Base-by-base conservation (phyloP, 192 early-diverging fungal genomes). In the Backusella tarrabulga region DNA sequence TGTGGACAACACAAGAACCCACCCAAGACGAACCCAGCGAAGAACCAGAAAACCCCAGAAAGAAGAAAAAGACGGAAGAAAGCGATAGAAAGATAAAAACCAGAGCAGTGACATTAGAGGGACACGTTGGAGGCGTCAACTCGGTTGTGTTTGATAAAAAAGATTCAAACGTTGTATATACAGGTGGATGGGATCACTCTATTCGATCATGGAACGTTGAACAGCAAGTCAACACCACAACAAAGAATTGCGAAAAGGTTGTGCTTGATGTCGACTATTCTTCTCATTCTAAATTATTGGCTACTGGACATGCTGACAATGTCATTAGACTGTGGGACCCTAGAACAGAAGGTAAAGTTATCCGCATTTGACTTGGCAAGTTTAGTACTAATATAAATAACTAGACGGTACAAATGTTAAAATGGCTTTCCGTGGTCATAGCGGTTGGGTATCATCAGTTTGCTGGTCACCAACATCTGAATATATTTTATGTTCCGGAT, bases 151-250 rank as follows among this genome's bases (percentile, higher is more conserved):
- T 94, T 81, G 89, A 93, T 83, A 79, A 75, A n/a, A 78, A 80
- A 15, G 84, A 89, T 38, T 81, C 86, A 74, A 86, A 89, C 73
- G 86, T 85, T 67, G 77, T 98, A 63, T 98, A 92, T 83, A 91
- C 91, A 71, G 96, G 93, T 79, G 94, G 96, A 75, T 95, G 92
- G 91, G 98, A 99, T 87, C 96, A 99, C 82, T 92, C 95, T 46
- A 87, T 98, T 60, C 87, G 96, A 72, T 83, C 88, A 14, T 99
- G 98, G 97, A 95, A 99, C 79, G 85, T 97, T 50, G 92, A 93
- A 44, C 83, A 87, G 35, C 88, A 90, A 52, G 86, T 91, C 21
- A 95, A 96, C 76, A 72, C 90, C 40, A 76, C 86, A 9, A 95
- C 96, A 21, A 95, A 92, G 95, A 91, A 89, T 70, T 98, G 96